Base-by-base conservation (phyloP, 108 stramenopile genomes). In the Cyclostephanos invisitatus region DNA sequence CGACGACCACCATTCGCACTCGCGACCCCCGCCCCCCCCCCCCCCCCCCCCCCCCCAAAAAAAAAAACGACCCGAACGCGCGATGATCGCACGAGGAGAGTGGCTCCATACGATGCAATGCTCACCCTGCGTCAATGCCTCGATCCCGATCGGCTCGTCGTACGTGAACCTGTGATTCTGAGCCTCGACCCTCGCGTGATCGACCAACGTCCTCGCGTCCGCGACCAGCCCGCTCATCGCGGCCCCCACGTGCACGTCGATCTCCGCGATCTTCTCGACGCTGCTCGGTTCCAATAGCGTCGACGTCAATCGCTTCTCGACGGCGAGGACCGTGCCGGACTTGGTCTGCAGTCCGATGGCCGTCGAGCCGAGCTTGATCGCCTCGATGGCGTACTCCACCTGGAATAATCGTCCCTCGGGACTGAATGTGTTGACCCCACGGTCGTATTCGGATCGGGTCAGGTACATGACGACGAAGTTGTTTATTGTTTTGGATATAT, bases 381-480 rank as follows among this genome's bases (percentile, higher is more conserved):
- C 98, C 82, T 98, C 97, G 69, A 99, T 98, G 44, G 99, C 98
- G 73, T 99, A 99, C 84, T 99, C 99, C 12, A 96, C 97, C 78
- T 99, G 97, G 83, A 98, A 99, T 48, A 99, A 87, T 55, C 99
- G 97, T 49, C 99, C 99, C 82, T 99, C 98, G 35, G 99, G 99
- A 58, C 94, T 96, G 81, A 99, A 99, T 22, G 99, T 99, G 84
- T 98, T 98, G 21, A 99, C 99, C 38, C 99, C 99, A 25, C 99
- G 89, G 77, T 99, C 99, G 73, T 99, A 99, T 86, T 98, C 99
- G 64, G 90, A 92, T 54, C 96, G 87, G 46, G 96, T 96, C 58
- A 94, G 83, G 73, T 95, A 96, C 97, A 98, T 98, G n/a, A 27
- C 77, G 59, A 28, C 28, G 55, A 4, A 2, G 32, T 1, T 54